phyloP scores from a whole-genome alignment of 352 stramenopile species.

The Aphanomyces invadans region DNA sequence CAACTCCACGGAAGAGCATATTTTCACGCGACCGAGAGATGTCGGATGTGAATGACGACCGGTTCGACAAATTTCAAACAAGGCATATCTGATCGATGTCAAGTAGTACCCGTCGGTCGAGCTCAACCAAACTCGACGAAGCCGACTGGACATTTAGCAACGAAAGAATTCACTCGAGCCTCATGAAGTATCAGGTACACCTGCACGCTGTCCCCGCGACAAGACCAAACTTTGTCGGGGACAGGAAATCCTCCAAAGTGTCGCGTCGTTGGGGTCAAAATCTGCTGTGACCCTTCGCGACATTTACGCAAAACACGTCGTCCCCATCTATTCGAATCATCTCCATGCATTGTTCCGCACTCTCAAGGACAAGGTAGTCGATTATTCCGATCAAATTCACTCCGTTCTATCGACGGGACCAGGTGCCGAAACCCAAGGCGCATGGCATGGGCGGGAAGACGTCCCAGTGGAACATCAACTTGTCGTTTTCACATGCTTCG shows the following conservation, averaged over 20 bases:
- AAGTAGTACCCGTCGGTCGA: background rate
- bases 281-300: conserved; percentile 33
- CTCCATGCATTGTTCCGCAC: conserved; percentile 49
- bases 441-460: conserved; percentile 44
- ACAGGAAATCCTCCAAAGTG: conserved; percentile 29
- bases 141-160: conserved; percentile 65
- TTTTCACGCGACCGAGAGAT: conserved; percentile 2
- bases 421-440: conserved; percentile 40
- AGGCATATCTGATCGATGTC: background rate
- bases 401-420: background rate
- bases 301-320: conserved; percentile 48
- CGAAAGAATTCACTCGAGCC: conserved; percentile 40
- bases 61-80: background rate
- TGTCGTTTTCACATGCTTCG: conserved; percentile 48
- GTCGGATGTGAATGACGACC: background rate
- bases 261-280: conserved; percentile 34
- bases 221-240: background rate
- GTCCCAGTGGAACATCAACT: conserved; percentile 50
- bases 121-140: conserved; percentile 24
- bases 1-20: background rate
- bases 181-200: conserved; percentile 41
- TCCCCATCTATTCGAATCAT: conserved; percentile 44
- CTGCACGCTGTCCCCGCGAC: background rate
- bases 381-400: background rate
- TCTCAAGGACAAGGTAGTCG: conserved; percentile 40